Conservation (phyloP, 1,284 basidiomycete species). For the Moniliella sp. region DNA sequence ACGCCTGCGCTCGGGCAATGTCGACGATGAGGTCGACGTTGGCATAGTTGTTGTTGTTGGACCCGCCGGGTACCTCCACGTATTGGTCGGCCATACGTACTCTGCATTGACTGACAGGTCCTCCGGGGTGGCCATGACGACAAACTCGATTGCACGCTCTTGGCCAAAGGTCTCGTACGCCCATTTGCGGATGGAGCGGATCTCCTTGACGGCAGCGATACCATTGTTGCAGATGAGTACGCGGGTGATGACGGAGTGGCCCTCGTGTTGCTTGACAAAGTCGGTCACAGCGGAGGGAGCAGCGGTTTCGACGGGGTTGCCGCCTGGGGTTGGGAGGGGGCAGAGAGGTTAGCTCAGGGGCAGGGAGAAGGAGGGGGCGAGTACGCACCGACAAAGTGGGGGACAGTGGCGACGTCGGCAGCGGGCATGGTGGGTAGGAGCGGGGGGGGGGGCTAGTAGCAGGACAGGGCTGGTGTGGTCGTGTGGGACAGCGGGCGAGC, state of each 20-base stretch:
- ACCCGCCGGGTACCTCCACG: constrained; percentile 90
- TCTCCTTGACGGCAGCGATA: constrained; percentile 98
- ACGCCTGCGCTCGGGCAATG: constrained; percentile 80
- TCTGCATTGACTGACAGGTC: constrained; percentile 90
- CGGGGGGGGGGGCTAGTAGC: no score
- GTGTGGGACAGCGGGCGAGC: no score
- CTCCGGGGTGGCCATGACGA: constrained; percentile 97
- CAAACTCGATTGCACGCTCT: constrained; percentile 89
- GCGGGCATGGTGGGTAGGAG: no score
- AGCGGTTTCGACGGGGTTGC: constrained; percentile 68
- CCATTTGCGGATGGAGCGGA: constrained; percentile 96
- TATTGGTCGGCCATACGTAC: constrained; percentile 98
- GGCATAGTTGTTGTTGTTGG: constrained; percentile 99
- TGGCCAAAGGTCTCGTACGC: constrained; percentile 96
- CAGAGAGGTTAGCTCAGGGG: neutral
- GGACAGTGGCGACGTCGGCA: no score
- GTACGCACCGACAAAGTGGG: no score
- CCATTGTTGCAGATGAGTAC: constrained; percentile 46
- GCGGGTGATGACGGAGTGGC: constrained; percentile 96
- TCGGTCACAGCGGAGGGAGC: constrained; percentile 60
- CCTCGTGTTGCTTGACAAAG: constrained; percentile 74
- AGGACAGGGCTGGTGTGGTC: no score
- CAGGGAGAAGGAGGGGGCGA: neutral
- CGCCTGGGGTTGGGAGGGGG: constrained; percentile 40
- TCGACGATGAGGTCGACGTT: constrained; percentile 99